phyloP scores from a whole-genome alignment of 225 moss, liverwort and hornwort genomes.

The Antitrichia curtipendula region DNA sequence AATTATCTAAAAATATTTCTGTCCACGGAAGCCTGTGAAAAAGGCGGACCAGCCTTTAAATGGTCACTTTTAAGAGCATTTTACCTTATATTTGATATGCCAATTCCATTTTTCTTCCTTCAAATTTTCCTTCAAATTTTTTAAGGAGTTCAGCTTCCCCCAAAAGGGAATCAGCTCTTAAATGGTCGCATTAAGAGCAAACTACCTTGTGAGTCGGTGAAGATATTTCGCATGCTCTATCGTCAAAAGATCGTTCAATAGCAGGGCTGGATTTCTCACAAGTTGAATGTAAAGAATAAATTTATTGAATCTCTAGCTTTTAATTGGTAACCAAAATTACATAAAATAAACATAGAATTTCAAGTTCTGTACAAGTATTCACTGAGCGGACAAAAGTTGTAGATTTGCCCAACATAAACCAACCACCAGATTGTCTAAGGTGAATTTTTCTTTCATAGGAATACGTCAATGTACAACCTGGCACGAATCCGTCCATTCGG shows the following conservation, averaged over 20 bases:
- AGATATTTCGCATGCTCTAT: too few species aligned
- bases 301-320: not conserved
- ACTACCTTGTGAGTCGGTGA: not conserved
- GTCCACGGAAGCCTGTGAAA: too few species aligned
- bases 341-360: not conserved
- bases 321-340: too few species aligned
- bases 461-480: constrained; percentile 32
- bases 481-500: not conserved
- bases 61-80: too few species aligned
- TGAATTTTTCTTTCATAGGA: constrained; percentile 6
- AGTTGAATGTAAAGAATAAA: not conserved
- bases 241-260: not conserved
- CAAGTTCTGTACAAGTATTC: not conserved
- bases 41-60: too few species aligned
- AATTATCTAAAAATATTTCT: too few species aligned
- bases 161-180: too few species aligned
- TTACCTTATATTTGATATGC: too few species aligned
- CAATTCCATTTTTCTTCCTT: too few species aligned
- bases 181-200: too few species aligned
- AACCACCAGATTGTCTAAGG: not conserved
- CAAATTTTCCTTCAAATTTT: too few species aligned
- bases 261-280: not conserved
- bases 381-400: not conserved
- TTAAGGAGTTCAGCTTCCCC: too few species aligned
- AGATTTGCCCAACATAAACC: not conserved